phyloP scores from a whole-genome alignment of 306 rosid species.

The Vigna mungo region DNA sequence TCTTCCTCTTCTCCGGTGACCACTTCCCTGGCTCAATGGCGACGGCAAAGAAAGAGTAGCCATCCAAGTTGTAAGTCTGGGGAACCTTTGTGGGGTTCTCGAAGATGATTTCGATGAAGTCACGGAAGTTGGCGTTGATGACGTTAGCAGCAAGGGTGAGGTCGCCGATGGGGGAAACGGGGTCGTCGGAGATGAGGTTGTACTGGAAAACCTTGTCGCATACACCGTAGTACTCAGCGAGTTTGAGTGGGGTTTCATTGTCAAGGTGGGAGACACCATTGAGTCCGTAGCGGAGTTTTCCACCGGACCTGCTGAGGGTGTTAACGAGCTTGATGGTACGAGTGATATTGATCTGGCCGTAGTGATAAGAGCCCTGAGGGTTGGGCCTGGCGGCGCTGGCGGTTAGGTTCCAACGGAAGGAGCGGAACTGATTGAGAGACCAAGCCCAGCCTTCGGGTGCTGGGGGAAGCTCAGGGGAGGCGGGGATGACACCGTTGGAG shows the following conservation, averaged over 20 bases:
- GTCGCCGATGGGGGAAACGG: not conserved
- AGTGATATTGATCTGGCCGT: constrained; percentile 75
- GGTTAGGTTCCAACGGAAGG: constrained; percentile 90
- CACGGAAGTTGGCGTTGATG: constrained; percentile 53
- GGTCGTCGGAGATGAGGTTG: constrained; percentile 49
- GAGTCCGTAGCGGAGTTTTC: constrained; percentile 71
- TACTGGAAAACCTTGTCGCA: constrained; percentile 63
- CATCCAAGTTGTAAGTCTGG: constrained; percentile 76
- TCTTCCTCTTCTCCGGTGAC: constrained; percentile 64
- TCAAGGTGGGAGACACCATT: constrained; percentile 78
- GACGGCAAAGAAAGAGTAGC: constrained; percentile 71
- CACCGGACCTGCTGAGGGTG: constrained; percentile 40
- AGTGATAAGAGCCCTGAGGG: constrained; percentile 92
- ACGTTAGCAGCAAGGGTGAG: constrained; percentile 55
- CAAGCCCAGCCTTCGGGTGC: constrained; percentile 81
- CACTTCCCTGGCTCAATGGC: constrained; percentile 80
- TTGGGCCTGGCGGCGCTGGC: constrained; percentile 94
- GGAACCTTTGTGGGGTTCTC: constrained; percentile 75
- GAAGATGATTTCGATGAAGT: constrained; percentile 74
- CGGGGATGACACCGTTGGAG: constrained; percentile 47
- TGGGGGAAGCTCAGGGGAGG: constrained; percentile 52
- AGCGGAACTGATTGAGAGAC: constrained; percentile 88
- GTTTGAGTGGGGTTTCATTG: constrained; percentile 70
- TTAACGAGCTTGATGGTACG: constrained; percentile 77
- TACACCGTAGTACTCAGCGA: constrained; percentile 70